Conservation (phyloP, 2,329 filamentous ascomycete species). For the Cercospora sp. region DNA sequence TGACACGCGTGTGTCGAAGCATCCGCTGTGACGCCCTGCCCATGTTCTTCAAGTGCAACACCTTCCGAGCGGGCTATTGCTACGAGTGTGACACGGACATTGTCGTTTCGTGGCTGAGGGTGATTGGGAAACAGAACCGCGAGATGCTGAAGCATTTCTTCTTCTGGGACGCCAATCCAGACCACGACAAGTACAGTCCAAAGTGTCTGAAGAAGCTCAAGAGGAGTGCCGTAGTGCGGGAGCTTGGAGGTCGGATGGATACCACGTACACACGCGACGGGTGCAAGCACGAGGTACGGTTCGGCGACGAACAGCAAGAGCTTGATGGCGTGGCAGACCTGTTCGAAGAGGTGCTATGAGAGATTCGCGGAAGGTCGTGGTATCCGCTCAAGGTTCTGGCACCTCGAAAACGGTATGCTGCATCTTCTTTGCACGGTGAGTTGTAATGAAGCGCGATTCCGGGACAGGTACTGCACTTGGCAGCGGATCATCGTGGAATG, state of each 20-base stretch:
- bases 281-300: slow-evolving; percentile 23
- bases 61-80: slow-evolving; percentile 30
- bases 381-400: too few relatives aligned
- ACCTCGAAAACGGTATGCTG: too few relatives aligned
- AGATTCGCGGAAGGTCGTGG: too few relatives aligned
- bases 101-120: slow-evolving; percentile 21
- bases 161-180: slow-evolving; percentile 23
- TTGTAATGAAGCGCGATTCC: background rate
- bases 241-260: slow-evolving; percentile 20
- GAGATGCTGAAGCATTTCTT: slow-evolving; percentile 19
- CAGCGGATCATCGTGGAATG: background rate
- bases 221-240: slow-evolving; percentile 15
- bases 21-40: slow-evolving; percentile 28
- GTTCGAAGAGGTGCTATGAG: slow-evolving; percentile 16
- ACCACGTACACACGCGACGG: slow-evolving; percentile 10
- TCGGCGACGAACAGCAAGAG: slow-evolving; percentile 14
- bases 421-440: background rate
- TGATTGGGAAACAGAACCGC: slow-evolving; percentile 25
- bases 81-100: slow-evolving; percentile 21
- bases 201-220: slow-evolving; percentile 23
- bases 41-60: slow-evolving; percentile 30
- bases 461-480: background rate
- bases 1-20: slow-evolving; percentile 24
- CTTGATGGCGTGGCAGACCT: slow-evolving; percentile 18
- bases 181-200: slow-evolving; percentile 19